Evolutionary conservation across 2,329 filamentous ascomycete genomes (phyloP), one percentile per base, ranked within the genome.

Genomic region (Coniochaeta sp.): DNA sequence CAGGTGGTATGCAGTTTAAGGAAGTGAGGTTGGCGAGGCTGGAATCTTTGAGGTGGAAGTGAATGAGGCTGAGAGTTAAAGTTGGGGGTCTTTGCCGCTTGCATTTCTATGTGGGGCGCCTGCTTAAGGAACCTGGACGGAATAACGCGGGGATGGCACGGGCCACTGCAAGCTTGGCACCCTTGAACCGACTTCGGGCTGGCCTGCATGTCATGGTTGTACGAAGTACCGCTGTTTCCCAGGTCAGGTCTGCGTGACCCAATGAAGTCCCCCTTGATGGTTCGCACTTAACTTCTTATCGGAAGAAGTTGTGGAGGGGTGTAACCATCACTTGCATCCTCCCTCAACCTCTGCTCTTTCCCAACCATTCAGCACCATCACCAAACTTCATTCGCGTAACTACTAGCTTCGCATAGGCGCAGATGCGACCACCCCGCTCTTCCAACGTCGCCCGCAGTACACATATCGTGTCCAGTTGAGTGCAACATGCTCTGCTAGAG

Each of bases 1-100:
- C n/a, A n/a, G n/a, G n/a, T n/a, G n/a, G n/a, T n/a, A n/a, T n/a
- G n/a, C n/a, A n/a, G n/a, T n/a, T n/a, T n/a, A n/a, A n/a, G n/a
- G n/a, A n/a, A n/a, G n/a, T n/a, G 24, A 48, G 27, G 45, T 48
- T n/a, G n/a, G 46, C 46, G 28, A 48, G 46, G 46, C 46, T 48
- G 26, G 18, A 38, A 10, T 20, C 33, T 38, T 22, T 38, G 33
- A 38, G 16, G 33, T n/a, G 7, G 28, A 13, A 38, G 20, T 14
- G 16, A 20, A 48, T 48, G 46, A 48, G 46, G 46, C 46, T 48
- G 46, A 48, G 26, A 48, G 40, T 45, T 12, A 32, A 31, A 48
- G 46, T 20, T 32, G 24, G 46, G 46, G 46, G 46, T 12, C 7
- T 33, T 32, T n/a, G 46, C 24, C 12, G 31, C 33, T 6, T 22